phyloP scores from a whole-genome alignment of 768 basidiomycete genomes.

The Mrakia hoshinonis region DNA sequence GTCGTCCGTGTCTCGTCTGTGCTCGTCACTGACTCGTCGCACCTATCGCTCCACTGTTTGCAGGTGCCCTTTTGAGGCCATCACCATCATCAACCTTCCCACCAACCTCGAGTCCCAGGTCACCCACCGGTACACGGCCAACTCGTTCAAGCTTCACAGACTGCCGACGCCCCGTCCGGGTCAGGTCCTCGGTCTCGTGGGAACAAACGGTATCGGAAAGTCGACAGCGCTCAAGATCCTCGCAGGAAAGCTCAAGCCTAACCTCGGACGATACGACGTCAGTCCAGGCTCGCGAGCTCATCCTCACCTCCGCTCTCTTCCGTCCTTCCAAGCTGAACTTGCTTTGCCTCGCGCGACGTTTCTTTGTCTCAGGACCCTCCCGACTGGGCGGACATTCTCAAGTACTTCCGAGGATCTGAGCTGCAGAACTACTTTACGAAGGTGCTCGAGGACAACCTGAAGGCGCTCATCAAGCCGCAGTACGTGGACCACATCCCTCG shows the following conservation, averaged over 20 bases:
- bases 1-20: not conserved
- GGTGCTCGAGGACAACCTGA: conserved; percentile 94
- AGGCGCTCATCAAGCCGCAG: conserved; percentile 98
- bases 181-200: conserved; percentile 96
- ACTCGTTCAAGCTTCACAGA: conserved; percentile 97
- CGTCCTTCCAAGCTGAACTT: not conserved
- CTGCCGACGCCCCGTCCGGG: conserved; percentile 94
- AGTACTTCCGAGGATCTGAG: conserved; percentile 97
- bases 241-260: conserved; percentile 94
- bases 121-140: conserved; percentile 95
- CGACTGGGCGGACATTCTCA: conserved; percentile 97
- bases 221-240: conserved; percentile 94
- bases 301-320: not conserved
- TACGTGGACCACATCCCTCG: conserved; percentile 98
- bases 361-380: conserved; percentile 66
- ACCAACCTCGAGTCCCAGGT: conserved; percentile 93
- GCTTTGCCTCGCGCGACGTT: not conserved
- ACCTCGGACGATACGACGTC: conserved; percentile 92
- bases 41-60: not conserved
- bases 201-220: conserved; percentile 99
- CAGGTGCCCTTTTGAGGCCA: conserved; percentile 98
- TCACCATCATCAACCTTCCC: conserved; percentile 95
- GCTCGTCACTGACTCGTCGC: not conserved
- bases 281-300: conserved; percentile 36
- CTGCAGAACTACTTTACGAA: conserved; percentile 99